Percentiles rank a stretch among this genome's conserved stretches.
Conservation (phyloP, 2,329 filamentous ascomycete genomes). For the Penicillium capsulatum region DNA sequence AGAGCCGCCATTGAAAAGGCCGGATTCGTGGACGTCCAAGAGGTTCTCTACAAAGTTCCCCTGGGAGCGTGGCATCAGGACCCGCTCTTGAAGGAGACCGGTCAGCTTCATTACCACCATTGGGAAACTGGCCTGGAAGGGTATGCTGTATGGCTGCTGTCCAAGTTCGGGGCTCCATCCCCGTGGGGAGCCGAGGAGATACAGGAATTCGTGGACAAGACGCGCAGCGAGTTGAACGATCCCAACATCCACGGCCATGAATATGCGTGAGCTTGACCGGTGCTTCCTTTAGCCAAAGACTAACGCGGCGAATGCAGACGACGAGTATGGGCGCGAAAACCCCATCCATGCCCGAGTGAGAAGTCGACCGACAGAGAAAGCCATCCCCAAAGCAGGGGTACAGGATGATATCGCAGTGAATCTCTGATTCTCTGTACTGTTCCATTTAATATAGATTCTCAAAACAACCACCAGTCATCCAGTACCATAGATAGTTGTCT, state of each 20-base stretch:
- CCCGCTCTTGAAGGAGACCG: slow-evolving; percentile 42
- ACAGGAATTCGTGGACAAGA: slow-evolving; percentile 5
- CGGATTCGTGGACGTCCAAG: slow-evolving; percentile 41
- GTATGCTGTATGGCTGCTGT: slow-evolving; percentile 24
- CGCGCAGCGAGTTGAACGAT: slow-evolving; percentile 6
- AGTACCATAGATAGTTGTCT: no score
- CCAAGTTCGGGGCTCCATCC: slow-evolving; percentile 17
- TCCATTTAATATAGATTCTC: no score
- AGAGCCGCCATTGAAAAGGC: slow-evolving; percentile 16
- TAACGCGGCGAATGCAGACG: background rate
- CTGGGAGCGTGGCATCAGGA: slow-evolving; percentile 47
- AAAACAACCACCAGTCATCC: no score
- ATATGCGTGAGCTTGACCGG: slow-evolving; percentile 3
- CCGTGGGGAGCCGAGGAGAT: slow-evolving; percentile 10
- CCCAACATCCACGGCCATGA: slow-evolving; percentile 6
- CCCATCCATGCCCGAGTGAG: no score
- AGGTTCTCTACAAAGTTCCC: slow-evolving; percentile 48
- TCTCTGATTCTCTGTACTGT: no score
- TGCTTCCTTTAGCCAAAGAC: background rate
- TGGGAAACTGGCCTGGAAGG: slow-evolving; percentile 23
- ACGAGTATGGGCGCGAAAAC: slow-evolving; percentile 4
- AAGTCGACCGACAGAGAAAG: no score
- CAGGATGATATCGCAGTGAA: no score
- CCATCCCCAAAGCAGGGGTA: no score
- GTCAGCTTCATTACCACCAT: slow-evolving; percentile 28